phyloP scores from a whole-genome alignment of 2,329 filamentous ascomycete species.

The Colletotrichum brevisporum region DNA sequence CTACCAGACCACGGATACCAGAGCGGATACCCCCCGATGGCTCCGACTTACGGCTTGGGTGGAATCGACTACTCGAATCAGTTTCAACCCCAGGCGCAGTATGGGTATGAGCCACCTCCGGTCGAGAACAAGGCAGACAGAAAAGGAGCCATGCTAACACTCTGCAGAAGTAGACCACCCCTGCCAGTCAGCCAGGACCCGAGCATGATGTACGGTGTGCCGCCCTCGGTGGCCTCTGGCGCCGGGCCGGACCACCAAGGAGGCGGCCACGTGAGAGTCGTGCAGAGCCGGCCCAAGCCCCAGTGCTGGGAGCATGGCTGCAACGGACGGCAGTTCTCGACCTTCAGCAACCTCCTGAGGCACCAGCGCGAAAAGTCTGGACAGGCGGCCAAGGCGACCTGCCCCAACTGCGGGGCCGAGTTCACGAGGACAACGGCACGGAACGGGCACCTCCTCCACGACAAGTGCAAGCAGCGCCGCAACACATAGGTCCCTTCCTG shows the following conservation, averaged over 20 bases:
- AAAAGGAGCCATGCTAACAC: constrained; percentile 20
- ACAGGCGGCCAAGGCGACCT: constrained; percentile 88
- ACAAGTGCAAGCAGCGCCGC: constrained; percentile 88
- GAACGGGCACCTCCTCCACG: constrained; percentile 87
- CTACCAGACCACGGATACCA: constrained; percentile 58
- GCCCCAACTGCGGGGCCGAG: constrained; percentile 91
- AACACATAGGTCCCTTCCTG: constrained; percentile 48
- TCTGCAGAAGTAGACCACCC: constrained; percentile 54
- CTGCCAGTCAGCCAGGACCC: constrained; percentile 55
- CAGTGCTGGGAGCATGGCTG: constrained; percentile 98
- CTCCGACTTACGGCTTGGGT: constrained; percentile 57
- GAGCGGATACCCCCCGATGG: constrained; percentile 52
- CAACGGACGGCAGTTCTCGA: constrained; percentile 95
- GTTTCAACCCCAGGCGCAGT: constrained; percentile 52
- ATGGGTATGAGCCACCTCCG: constrained; percentile 51
- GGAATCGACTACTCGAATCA: constrained; percentile 59
- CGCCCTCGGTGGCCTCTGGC: constrained; percentile 53
- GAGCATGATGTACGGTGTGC: constrained; percentile 61
- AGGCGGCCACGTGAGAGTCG: constrained; percentile 72
- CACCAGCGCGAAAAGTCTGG: constrained; percentile 97
- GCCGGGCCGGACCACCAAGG: constrained; percentile 52
- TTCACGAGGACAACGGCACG: constrained; percentile 91
- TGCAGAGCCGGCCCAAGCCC: constrained; percentile 88
- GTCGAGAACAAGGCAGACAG: background rate
- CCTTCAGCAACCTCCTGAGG: constrained; percentile 92